Evolutionary conservation across 371 early-diverging fungal genomes (phyloP).

Genomic region (Blastocladiella emersonii): DNA sequence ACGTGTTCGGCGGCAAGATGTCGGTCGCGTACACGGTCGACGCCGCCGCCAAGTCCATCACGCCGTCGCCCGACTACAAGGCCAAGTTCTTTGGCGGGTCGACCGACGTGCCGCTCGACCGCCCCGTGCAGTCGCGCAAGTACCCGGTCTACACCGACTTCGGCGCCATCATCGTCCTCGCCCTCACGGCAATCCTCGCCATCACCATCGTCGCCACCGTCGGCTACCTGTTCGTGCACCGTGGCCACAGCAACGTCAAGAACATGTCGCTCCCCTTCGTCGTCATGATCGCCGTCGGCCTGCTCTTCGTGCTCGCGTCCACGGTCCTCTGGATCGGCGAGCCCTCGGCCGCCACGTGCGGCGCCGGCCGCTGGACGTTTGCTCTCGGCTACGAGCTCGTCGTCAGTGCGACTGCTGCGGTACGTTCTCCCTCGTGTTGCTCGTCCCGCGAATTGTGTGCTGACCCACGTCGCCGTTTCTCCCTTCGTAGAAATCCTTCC

Average conservation of each 20-base stretch:
- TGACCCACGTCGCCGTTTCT: neutral
- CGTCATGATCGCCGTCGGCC: neutral
- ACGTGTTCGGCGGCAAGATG: neutral
- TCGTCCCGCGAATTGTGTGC: neutral
- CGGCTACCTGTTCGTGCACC: neutral
- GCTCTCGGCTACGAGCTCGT: neutral
- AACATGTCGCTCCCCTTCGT: neutral
- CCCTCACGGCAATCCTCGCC: neutral
- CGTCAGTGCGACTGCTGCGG: neutral
- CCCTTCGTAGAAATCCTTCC: neutral
- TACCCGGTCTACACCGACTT: neutral
- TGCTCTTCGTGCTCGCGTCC: neutral
- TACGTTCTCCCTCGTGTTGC: too few relatives aligned
- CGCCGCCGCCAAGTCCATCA: neutral
- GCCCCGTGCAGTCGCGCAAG: neutral
- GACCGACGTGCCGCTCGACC: neutral
- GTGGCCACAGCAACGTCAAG: neutral
- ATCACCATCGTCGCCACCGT: neutral
- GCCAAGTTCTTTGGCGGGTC: neutral
- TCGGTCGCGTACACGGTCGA: neutral
- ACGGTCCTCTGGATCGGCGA: neutral
- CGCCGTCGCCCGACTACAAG: neutral
- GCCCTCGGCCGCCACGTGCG: neutral
- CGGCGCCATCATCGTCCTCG: neutral
- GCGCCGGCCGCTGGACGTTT: neutral